phyloP scores from a whole-genome alignment of 139 green algal genomes.

The Chlamydomonas sphaeroides region DNA sequence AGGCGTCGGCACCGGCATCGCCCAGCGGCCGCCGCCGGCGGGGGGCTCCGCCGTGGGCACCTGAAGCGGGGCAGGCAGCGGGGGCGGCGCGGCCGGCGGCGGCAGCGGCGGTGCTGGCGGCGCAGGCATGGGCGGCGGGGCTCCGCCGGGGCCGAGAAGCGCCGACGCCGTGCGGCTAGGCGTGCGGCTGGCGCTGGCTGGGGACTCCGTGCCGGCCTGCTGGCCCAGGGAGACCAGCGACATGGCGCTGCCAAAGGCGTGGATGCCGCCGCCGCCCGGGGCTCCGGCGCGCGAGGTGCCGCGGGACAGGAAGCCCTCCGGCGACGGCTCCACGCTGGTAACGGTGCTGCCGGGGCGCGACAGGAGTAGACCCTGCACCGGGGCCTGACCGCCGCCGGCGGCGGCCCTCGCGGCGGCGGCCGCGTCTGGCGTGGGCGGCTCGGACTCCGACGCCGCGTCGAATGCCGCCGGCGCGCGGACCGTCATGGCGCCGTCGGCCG shows the following conservation, averaged over 20 bases:
- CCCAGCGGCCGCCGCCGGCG: background rate
- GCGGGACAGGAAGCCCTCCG: background rate
- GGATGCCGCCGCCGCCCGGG: background rate
- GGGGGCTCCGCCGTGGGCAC: background rate
- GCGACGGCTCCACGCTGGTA: background rate
- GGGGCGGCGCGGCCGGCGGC: slow-evolving; percentile 17
- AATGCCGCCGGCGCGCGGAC: too few species aligned
- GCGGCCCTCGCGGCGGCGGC: background rate
- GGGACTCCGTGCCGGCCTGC: background rate
- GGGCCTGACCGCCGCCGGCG: background rate
- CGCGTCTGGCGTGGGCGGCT: background rate
- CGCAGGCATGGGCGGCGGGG: background rate
- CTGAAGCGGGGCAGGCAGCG: background rate
- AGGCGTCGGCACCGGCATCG: background rate
- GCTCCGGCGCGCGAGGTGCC: background rate
- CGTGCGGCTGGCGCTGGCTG: background rate
- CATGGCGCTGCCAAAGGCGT: background rate
- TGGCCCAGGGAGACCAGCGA: background rate
- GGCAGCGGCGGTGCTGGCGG: slow-evolving; percentile 11
- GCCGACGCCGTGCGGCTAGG: too few species aligned
- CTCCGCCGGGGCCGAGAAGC: too few species aligned
- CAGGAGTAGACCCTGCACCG: background rate
- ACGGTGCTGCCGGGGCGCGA: too few species aligned
- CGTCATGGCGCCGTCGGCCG: too few species aligned
- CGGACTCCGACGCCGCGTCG: too few species aligned